phyloP scores from a whole-genome alignment of 306 rosid genomes.

The Rosa rugosa region DNA sequence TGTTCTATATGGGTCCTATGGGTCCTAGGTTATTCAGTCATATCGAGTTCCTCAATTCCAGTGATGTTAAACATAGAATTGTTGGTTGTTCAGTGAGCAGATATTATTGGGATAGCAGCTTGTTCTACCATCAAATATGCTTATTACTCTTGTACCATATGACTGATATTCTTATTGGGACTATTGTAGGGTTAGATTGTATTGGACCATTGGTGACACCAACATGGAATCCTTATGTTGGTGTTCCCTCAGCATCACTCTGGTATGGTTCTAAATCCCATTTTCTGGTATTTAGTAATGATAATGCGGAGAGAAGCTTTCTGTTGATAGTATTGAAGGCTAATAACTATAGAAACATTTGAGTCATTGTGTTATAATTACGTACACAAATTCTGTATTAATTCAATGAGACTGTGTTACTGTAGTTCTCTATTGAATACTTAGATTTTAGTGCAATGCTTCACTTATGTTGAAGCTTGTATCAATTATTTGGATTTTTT shows the following conservation, averaged over 20 bases:
- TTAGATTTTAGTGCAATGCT: not conserved
- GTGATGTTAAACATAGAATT: constrained; percentile 26
- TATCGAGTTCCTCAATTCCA: constrained; percentile 29
- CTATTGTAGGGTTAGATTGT: constrained; percentile 91
- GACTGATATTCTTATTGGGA: constrained; percentile 80
- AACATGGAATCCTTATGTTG: constrained; percentile 85
- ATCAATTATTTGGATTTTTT: not conserved
- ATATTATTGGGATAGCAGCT: constrained; percentile 50
- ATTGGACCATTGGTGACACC: constrained; percentile 85
- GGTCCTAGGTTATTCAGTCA: constrained; percentile 29
- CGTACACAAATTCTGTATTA: constrained; percentile 13
- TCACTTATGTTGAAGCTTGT: constrained; percentile 8
- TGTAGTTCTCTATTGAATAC: not conserved
- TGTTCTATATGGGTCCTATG: constrained; percentile 1
- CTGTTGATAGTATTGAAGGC: constrained; percentile 35
- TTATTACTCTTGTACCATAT: constrained; percentile 58
- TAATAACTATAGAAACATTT: constrained; percentile 14
- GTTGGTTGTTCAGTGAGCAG: constrained; percentile 30
- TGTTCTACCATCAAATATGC: constrained; percentile 51
- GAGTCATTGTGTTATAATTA: not conserved
- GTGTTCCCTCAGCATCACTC: constrained; percentile 80
- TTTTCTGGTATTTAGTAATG: constrained; percentile 53
- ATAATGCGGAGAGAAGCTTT: constrained; percentile 50
- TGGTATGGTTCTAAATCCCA: constrained; percentile 96
- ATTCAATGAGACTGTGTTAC: not conserved